Conservation (phyloP, 768 basidiomycete genomes). For the Butyriboletus loyo region DNA sequence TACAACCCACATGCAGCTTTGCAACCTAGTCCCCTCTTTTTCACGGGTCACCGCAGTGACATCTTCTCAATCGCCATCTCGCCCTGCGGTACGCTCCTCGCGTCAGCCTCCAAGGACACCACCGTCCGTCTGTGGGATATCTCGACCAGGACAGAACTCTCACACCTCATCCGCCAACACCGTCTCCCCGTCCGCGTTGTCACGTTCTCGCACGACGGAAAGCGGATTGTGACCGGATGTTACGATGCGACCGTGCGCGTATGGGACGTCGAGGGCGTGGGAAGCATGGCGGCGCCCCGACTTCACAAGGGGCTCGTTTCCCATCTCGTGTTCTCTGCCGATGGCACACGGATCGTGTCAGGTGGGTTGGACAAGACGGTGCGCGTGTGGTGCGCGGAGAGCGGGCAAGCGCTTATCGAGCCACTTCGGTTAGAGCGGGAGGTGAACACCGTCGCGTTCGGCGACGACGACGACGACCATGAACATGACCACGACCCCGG, state of each 20-base stretch:
- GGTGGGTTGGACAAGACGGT: constrained; percentile 31
- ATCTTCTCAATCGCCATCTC: constrained; percentile 30
- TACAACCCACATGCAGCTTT: constrained; percentile 4
- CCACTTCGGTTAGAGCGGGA: constrained; percentile 22
- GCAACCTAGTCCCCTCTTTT: constrained; percentile 11
- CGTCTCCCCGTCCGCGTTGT: constrained; percentile 25
- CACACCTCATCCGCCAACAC: constrained; percentile 28
- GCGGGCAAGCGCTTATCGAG: constrained; percentile 15
- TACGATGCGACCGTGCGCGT: constrained; percentile 28
- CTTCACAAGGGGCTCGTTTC: constrained; percentile 29
- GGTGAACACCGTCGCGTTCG: constrained; percentile 22
- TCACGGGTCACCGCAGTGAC: constrained; percentile 23
- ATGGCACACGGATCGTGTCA: constrained; percentile 28
- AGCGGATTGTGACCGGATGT: constrained; percentile 27
- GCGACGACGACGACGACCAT: constrained; percentile 8
- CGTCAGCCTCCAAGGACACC: constrained; percentile 30
- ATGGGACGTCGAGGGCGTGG: constrained; percentile 30
- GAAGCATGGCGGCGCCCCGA: constrained; percentile 22
- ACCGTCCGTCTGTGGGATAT: constrained; percentile 32
- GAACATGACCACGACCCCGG: constrained; percentile 10
- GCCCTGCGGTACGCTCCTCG: constrained; percentile 28
- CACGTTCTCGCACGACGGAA: constrained; percentile 27
- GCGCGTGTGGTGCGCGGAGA: constrained; percentile 28
- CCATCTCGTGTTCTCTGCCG: constrained; percentile 26
- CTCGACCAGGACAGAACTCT: constrained; percentile 15